phyloP scores from a whole-genome alignment of 1,284 basidiomycete genomes.

The Leccinum subrobustum region DNA sequence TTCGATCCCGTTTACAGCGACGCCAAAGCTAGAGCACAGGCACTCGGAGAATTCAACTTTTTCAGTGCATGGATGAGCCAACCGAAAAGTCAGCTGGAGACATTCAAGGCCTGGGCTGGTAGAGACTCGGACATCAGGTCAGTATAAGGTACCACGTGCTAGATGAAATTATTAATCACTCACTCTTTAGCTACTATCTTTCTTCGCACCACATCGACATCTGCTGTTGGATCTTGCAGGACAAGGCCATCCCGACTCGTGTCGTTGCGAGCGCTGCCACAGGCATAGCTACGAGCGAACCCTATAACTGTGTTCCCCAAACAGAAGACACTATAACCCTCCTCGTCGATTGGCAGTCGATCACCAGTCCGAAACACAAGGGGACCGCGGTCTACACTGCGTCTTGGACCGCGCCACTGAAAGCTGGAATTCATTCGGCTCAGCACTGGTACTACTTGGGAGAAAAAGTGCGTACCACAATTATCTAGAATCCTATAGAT shows the following conservation, averaged over 20 bases:
- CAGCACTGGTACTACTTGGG: constrained; percentile 96
- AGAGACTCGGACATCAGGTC: constrained; percentile 89
- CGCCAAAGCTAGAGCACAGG: constrained; percentile 72
- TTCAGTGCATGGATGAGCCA: constrained; percentile 93
- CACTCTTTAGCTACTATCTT: constrained; percentile 71
- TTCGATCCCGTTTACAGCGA: constrained; percentile 95
- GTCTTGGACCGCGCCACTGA: constrained; percentile 83
- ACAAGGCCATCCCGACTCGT: constrained; percentile 72
- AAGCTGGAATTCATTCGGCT: constrained; percentile 78
- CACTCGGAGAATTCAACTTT: constrained; percentile 91
- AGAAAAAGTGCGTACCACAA: constrained; percentile 59
- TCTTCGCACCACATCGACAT: constrained; percentile 93
- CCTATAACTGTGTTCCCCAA: constrained; percentile 78
- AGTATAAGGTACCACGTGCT: not conserved
- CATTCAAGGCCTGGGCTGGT: constrained; percentile 93
- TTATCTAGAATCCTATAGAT: not conserved
- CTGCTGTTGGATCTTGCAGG: constrained; percentile 90
- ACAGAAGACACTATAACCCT: constrained; percentile 96
- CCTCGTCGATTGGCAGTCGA: constrained; percentile 88
- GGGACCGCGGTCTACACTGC: constrained; percentile 90
- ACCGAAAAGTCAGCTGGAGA: constrained; percentile 91
- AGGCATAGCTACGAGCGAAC: constrained; percentile 85
- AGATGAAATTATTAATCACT: not conserved
- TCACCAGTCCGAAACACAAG: constrained; percentile 64
- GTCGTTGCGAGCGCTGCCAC: constrained; percentile 87